phyloP scores from a whole-genome alignment of 805 yeast genomes.

The Candida easanensis region DNA sequence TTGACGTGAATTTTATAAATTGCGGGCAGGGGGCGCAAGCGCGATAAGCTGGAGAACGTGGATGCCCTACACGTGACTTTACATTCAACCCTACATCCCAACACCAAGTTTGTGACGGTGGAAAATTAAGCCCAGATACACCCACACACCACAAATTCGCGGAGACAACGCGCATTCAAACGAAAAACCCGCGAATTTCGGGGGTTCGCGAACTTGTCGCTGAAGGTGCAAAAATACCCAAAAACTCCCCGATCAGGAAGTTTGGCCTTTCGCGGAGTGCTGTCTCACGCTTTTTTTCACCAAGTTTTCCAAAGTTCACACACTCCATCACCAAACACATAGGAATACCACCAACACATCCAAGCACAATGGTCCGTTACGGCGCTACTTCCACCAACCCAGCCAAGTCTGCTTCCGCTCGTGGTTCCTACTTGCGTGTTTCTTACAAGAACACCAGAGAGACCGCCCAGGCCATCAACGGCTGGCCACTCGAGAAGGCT shows the following conservation, averaged over 20 bases:
- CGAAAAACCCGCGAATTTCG: neutral
- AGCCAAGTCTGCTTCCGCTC: conserved; percentile 98
- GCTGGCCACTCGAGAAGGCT: conserved; percentile 97
- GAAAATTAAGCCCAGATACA: conserved; percentile 8
- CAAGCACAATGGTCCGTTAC: conserved; percentile 89
- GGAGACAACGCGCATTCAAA: neutral
- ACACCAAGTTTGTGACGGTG: conserved; percentile 13
- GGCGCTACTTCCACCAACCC: conserved; percentile 99
- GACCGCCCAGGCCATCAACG: conserved; percentile 97
- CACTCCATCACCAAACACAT: conserved; percentile 2
- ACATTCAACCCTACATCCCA: conserved; percentile 6
- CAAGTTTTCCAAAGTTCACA: conserved; percentile 8
- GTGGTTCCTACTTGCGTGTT: conserved; percentile 98
- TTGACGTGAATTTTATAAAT: neutral
- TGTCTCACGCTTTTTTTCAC: conserved; percentile 8
- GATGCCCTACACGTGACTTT: conserved; percentile 2
- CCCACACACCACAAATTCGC: conserved; percentile 5
- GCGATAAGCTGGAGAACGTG: conserved; percentile 14
- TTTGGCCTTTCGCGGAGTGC: neutral
- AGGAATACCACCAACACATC: conserved; percentile 7
- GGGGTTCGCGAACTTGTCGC: neutral
- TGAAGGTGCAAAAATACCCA: neutral
- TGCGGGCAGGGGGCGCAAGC: neutral
- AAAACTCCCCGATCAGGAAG: conserved; percentile 11
- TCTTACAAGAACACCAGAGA: conserved; percentile 99